phyloP scores from a whole-genome alignment of 305 asterid species.

The Stenogyne calaminthoides region DNA sequence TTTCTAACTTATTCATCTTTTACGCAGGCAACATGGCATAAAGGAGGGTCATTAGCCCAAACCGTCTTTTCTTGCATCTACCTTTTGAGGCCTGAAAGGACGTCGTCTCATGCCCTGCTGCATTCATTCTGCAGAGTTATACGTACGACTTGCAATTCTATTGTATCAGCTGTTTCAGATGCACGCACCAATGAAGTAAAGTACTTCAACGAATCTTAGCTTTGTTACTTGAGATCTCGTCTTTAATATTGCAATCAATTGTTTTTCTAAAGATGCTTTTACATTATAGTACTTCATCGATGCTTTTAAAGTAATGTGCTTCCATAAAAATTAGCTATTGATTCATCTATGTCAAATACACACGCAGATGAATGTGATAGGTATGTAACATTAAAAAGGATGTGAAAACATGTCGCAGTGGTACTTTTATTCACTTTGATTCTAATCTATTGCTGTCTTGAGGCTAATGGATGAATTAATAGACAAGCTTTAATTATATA shows the following conservation, averaged over 20 bases:
- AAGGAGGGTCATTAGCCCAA: slow-evolving; percentile 93
- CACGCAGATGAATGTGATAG: slow-evolving; percentile 40
- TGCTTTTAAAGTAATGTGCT: slow-evolving; percentile 4
- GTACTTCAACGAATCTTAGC: slow-evolving; percentile 59
- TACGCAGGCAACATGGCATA: slow-evolving; percentile 98
- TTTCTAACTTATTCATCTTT: slow-evolving; percentile 30
- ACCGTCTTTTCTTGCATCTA: slow-evolving; percentile 92
- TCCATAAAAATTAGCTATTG: slow-evolving; percentile 25
- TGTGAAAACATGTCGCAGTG: not conserved
- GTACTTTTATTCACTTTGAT: not conserved
- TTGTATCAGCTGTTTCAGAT: slow-evolving; percentile 86
- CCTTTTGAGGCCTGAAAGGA: slow-evolving; percentile 88
- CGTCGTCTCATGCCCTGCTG: slow-evolving; percentile 77
- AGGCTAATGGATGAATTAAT: slow-evolving; percentile 9
- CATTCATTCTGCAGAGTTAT: slow-evolving; percentile 85
- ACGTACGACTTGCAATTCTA: slow-evolving; percentile 82
- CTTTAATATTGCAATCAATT: slow-evolving; percentile 13
- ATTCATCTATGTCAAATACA: slow-evolving; percentile 50
- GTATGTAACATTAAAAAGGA: not conserved
- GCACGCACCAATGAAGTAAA: slow-evolving; percentile 98
- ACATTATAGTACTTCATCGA: not conserved
- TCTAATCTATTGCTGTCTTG: not conserved
- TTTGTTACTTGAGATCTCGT: slow-evolving; percentile 21
- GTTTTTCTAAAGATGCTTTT: slow-evolving; percentile 5
- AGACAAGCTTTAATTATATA: not conserved